These are phyloP conservation scores for Onygenales sp. DNA, from an alignment of 2,329 filamentous ascomycete species.

Conservation along the genomic window DNA sequence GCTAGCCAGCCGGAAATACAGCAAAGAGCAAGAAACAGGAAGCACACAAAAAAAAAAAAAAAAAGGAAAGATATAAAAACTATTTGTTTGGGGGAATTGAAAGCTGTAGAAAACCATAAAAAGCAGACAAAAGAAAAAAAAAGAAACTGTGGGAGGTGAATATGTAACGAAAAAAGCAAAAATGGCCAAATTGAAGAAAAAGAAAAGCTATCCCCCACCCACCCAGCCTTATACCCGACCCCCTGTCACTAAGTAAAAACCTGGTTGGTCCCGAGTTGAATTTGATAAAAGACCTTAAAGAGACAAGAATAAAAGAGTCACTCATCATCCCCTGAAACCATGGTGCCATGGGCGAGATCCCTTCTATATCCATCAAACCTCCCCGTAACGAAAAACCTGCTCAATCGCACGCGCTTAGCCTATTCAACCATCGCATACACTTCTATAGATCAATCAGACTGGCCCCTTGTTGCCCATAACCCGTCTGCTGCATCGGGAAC, in stretches of 20 bases:
- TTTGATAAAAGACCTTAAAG: not conserved
- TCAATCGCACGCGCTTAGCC: not conserved
- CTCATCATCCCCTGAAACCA: not conserved
- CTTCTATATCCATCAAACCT: no score
- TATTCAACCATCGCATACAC: not conserved
- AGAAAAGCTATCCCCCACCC: not conserved
- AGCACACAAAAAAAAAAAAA: no score
- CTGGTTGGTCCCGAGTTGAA: not conserved
- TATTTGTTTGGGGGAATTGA: not conserved
- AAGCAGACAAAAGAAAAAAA: no score
- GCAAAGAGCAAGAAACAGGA: not conserved
- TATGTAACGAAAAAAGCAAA: not conserved
- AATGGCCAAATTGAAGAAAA: not conserved
- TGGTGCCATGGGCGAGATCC: no score
- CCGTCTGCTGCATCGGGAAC: slow-evolving; percentile 40
- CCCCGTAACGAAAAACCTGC: no score
- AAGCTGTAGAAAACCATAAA: not conserved
- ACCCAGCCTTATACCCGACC: not conserved
- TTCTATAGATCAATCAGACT: slow-evolving; percentile 54
- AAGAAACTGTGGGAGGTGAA: no score
- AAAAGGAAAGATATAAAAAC: not conserved
- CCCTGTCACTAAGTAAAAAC: no score
- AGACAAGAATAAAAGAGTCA: not conserved
- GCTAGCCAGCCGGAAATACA: not conserved
- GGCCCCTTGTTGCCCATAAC: slow-evolving; percentile 38